phyloP scores from a whole-genome alignment of 345 rosid species.

The Eucalyptus pauciflora region DNA sequence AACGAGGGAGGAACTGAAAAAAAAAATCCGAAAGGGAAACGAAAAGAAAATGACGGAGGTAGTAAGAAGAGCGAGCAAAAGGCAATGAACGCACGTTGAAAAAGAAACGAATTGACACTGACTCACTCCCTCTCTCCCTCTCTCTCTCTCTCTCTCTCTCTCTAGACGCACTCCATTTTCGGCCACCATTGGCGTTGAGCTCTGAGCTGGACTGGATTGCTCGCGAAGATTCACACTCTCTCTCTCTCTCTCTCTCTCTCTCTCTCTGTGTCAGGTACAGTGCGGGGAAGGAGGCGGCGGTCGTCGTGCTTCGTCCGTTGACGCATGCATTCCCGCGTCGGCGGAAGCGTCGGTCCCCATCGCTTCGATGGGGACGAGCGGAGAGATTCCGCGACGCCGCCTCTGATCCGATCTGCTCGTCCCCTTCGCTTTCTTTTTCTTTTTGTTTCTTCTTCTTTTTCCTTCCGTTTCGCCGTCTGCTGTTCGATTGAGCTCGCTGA shows the following conservation, averaged over 20 bases:
- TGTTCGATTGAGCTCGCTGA: neutral
- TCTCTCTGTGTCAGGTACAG: neutral
- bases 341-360: neutral
- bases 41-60: neutral
- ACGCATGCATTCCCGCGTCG: neutral
- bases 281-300: neutral
- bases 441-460: no score
- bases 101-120: constrained; percentile 5
- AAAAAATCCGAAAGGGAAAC: neutral
- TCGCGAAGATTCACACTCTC: neutral
- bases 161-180: neutral
- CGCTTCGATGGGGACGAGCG: neutral
- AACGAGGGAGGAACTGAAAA: neutral
- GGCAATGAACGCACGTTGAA: neutral
- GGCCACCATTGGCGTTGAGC: neutral
- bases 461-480: neutral
- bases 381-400: neutral
- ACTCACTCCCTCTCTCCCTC: neutral
- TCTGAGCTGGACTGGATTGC: neutral
- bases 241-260: neutral
- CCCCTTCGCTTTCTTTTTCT: neutral
- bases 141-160: neutral
- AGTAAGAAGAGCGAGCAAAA: neutral
- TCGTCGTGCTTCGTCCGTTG: neutral
- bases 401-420: neutral